phyloP scores from a whole-genome alignment of 2,329 filamentous ascomycete species.

The Nigrospora osmanthi region DNA sequence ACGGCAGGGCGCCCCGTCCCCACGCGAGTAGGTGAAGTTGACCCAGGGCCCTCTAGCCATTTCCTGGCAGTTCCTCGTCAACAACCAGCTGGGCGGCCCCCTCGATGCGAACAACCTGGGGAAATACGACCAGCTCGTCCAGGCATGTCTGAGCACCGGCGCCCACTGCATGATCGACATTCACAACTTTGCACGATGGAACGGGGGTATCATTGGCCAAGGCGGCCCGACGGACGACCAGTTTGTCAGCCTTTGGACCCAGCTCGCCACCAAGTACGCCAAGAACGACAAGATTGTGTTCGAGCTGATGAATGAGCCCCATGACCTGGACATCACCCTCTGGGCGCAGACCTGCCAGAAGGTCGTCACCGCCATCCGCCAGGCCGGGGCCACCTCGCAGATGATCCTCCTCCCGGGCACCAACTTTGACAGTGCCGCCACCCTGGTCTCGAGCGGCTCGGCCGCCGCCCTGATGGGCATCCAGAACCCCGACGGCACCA shows the following conservation, averaged over 20 bases:
- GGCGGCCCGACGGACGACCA: slow-evolving; percentile 53
- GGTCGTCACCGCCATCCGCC: slow-evolving; percentile 57
- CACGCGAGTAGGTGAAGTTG: background rate
- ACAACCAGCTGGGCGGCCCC: slow-evolving; percentile 38
- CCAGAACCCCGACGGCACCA: slow-evolving; percentile 51
- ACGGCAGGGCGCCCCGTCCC: background rate
- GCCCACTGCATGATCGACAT: slow-evolving; percentile 53
- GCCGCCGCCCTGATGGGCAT: slow-evolving; percentile 43
- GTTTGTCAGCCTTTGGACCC: slow-evolving; percentile 50
- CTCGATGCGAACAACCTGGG: slow-evolving; percentile 39
- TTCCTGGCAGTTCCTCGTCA: slow-evolving; percentile 53
- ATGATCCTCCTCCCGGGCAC: slow-evolving; percentile 59
- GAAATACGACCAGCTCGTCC: slow-evolving; percentile 46
- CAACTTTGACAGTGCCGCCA: slow-evolving; percentile 44
- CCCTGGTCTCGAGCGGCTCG: slow-evolving; percentile 39
- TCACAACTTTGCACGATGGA: slow-evolving; percentile 53
- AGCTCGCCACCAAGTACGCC: slow-evolving; percentile 51
- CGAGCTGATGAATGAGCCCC: slow-evolving; percentile 64
- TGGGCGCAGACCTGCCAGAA: slow-evolving; percentile 57
- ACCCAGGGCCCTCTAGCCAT: slow-evolving; percentile 25
- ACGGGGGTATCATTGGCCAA: slow-evolving; percentile 56
- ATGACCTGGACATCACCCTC: slow-evolving; percentile 45
- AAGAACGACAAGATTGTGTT: slow-evolving; percentile 47
- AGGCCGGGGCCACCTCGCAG: slow-evolving; percentile 53
- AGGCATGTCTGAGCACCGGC: slow-evolving; percentile 47